These are phyloP conservation scores for Mycena sp. DNA, from an alignment of 1,284 basidiomycete species.

Conservation along the genomic window DNA sequence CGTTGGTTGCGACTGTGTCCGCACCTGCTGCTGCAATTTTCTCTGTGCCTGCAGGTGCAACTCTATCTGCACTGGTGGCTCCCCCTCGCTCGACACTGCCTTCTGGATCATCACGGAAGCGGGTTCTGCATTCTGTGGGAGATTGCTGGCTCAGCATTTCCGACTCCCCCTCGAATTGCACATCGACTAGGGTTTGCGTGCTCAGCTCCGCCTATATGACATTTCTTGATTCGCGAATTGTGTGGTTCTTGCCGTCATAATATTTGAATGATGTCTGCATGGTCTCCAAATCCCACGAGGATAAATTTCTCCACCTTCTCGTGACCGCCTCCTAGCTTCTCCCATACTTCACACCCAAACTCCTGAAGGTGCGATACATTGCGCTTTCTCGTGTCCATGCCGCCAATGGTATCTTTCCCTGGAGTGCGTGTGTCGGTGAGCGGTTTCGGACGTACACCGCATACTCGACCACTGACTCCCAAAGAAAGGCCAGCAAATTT, in stretches of 20 bases:
- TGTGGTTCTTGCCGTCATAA: conserved; percentile 10
- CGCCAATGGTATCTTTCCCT: conserved; percentile 34
- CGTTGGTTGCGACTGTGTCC: conserved; percentile 2
- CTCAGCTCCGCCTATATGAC: conserved; percentile 11
- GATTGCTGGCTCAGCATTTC: conserved; percentile 16
- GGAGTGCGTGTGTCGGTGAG: conserved; percentile 27
- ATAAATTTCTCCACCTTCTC: conserved; percentile 17
- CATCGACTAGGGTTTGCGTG: conserved; percentile 9
- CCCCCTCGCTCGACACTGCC: background rate
- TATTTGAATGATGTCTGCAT: conserved; percentile 10
- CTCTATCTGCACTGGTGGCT: conserved; percentile 9
- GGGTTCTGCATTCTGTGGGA: conserved; percentile 19
- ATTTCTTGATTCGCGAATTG: conserved; percentile 14
- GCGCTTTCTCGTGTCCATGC: conserved; percentile 31
- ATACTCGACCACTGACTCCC: conserved; percentile 36
- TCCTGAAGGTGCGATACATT: conserved; percentile 31
- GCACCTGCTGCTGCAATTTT: conserved; percentile 4
- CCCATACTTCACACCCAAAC: conserved; percentile 31
- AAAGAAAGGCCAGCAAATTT: conserved; percentile 33
- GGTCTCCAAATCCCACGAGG: conserved; percentile 12
- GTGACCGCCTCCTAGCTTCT: conserved; percentile 6
- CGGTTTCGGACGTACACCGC: conserved; percentile 33
- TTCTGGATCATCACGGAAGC: background rate
- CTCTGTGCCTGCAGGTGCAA: conserved; percentile 2
- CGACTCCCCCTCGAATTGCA: conserved; percentile 22